phyloP scores from a whole-genome alignment of 2,329 filamentous ascomycete genomes.

The Ciborinia camelliae region DNA sequence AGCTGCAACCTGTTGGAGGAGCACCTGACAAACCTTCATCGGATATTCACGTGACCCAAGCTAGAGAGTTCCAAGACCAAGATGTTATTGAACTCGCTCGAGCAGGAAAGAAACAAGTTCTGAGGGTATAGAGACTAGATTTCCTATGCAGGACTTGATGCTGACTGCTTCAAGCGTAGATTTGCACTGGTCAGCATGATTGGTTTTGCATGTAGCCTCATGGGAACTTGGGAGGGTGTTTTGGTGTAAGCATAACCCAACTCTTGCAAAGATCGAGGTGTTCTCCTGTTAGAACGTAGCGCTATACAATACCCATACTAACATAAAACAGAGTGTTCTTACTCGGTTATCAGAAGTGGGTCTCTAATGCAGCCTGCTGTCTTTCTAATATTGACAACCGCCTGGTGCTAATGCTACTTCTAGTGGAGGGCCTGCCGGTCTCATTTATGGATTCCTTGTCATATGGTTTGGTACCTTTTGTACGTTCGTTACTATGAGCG shows the following conservation, averaged over 20 bases:
- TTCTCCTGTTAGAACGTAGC: slow-evolving; percentile 15
- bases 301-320: background rate
- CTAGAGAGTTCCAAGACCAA: background rate
- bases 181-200: slow-evolving; percentile 50
- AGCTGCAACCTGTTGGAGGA: background rate
- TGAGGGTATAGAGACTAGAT: slow-evolving; percentile 32
- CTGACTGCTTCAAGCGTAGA: slow-evolving; percentile 26
- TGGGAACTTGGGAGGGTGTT: slow-evolving; percentile 50
- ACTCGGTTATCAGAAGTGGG: background rate
- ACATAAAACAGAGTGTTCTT: background rate
- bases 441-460: slow-evolving; percentile 51
- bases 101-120: slow-evolving; percentile 25
- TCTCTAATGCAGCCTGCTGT: background rate
- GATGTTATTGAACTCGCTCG: slow-evolving; percentile 2
- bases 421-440: slow-evolving; percentile 52
- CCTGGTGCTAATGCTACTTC: background rate
- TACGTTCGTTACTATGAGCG: slow-evolving; percentile 42
- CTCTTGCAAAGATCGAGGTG: too few species aligned
- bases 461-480: slow-evolving; percentile 47
- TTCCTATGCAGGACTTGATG: background rate
- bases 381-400: background rate
- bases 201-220: slow-evolving; percentile 51
- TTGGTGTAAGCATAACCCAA: slow-evolving; percentile 29
- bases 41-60: background rate
- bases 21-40: background rate